These are phyloP conservation scores for Paralagenidium karlingii DNA, from an alignment of 352 stramenopile species.

Conservation along the genomic window DNA sequence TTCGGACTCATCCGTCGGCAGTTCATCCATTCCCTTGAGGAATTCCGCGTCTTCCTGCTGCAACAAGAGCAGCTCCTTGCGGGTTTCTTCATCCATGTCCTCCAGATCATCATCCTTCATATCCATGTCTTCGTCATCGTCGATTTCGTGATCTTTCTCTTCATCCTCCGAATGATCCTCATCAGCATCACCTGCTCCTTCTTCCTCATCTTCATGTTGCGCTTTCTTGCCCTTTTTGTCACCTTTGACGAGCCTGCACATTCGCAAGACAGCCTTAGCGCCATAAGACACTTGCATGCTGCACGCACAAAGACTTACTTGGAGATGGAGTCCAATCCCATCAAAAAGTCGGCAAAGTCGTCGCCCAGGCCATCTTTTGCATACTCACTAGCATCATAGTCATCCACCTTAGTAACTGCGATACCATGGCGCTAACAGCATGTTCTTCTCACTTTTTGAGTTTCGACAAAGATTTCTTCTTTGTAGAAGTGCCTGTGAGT, in stretches of 20 bases:
- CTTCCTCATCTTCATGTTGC: constrained; percentile 11
- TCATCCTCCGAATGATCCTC: constrained; percentile 5
- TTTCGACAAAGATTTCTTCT: too few relatives aligned
- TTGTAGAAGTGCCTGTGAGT: too few relatives aligned
- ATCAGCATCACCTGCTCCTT: constrained; percentile 9
- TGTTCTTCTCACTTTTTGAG: too few relatives aligned
- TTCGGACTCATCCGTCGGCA: constrained; percentile 75
- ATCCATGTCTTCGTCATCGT: constrained; percentile 25
- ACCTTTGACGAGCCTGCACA: constrained; percentile 55
- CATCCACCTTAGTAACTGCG: too few relatives aligned
- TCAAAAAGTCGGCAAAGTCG: constrained; percentile 73
- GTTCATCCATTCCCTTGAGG: constrained; percentile 67
- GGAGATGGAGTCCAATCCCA: constrained; percentile 57
- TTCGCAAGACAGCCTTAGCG: background rate
- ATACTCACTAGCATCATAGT: constrained; percentile 76
- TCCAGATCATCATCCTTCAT: constrained; percentile 52
- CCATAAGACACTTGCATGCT: background rate
- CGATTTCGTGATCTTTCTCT: constrained; percentile 1
- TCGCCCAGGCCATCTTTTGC: constrained; percentile 63
- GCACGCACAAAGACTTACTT: constrained; percentile 17
- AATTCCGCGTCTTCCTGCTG: constrained; percentile 77
- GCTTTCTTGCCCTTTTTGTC: constrained; percentile 9
- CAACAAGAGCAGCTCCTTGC: constrained; percentile 55
- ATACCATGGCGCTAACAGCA: too few relatives aligned
- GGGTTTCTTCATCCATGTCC: constrained; percentile 75